phyloP scores from a whole-genome alignment of 2,329 filamentous ascomycete genomes.

The Helminthosporium solani region DNA sequence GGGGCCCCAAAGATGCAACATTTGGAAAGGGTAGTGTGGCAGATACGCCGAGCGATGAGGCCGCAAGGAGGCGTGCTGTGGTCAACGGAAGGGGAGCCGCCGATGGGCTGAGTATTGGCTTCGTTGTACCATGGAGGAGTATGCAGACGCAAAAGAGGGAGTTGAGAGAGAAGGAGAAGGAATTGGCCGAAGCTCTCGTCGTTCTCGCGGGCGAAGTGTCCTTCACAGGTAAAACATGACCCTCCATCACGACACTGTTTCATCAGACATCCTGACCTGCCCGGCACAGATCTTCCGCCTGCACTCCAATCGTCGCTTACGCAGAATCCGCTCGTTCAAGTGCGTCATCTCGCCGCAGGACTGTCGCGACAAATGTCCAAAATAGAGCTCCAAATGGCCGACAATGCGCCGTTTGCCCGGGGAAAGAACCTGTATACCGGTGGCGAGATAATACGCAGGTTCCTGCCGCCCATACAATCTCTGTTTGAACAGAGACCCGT shows the following conservation, averaged over 20 bases:
- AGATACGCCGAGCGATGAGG: conserved; percentile 21
- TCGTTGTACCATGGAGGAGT: conserved; percentile 39
- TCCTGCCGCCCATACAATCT: conserved; percentile 31
- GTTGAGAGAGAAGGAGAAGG: conserved; percentile 34
- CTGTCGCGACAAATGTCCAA: conserved; percentile 39
- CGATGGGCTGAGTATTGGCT: conserved; percentile 34
- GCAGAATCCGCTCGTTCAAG: conserved; percentile 35
- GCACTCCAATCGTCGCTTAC: conserved; percentile 34
- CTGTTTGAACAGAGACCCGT: conserved; percentile 34
- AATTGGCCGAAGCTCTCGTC: conserved; percentile 37
- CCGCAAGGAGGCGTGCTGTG: conserved; percentile 18
- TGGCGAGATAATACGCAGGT: conserved; percentile 34
- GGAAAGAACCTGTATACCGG: conserved; percentile 39
- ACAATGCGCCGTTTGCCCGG: conserved; percentile 33
- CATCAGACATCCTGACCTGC: conserved; percentile 6
- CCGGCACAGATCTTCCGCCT: conserved; percentile 32
- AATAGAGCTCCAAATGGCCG: conserved; percentile 37
- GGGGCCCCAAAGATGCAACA: conserved; percentile 17
- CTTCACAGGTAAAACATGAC: conserved; percentile 26
- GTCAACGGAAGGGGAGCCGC: conserved; percentile 10
- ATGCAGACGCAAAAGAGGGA: conserved; percentile 38
- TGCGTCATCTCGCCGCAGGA: conserved; percentile 36
- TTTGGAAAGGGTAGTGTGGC: conserved; percentile 16
- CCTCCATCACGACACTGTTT: neutral
- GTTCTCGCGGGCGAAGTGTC: conserved; percentile 37